Conservation (phyloP, 257 asterid species). For the Cordia subcordata region DNA sequence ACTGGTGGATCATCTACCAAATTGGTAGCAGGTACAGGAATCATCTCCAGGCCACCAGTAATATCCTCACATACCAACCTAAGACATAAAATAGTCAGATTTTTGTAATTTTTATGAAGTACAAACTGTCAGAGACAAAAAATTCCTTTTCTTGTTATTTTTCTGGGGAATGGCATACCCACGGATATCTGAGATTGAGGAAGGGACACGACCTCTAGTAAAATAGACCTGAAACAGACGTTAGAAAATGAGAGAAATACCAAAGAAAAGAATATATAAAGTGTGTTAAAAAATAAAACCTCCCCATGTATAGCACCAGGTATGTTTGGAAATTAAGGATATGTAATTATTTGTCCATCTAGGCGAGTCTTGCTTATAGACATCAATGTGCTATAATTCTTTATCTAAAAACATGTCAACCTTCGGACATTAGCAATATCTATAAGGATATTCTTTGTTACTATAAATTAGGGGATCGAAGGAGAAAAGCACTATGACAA, state of each 20-base stretch:
- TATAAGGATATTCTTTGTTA: too few relatives aligned
- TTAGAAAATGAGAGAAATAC: neutral
- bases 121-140: neutral
- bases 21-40: constrained; percentile 89
- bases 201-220: constrained; percentile 60
- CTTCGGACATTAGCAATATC: too few relatives aligned
- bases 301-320: neutral
- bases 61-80: constrained; percentile 84
- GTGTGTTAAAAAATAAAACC: neutral
- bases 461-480: too few relatives aligned
- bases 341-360: neutral
- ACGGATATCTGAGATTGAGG: constrained; percentile 55
- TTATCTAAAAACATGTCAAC: neutral
- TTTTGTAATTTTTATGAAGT: constrained; percentile 1
- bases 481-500: too few relatives aligned
- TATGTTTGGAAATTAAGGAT: neutral
- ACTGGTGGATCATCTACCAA: constrained; percentile 80
- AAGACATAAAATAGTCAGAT: constrained; percentile 4
- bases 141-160: neutral
- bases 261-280: neutral
- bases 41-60: constrained; percentile 59
- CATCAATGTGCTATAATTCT: too few relatives aligned
- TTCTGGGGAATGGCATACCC: constrained; percentile 39
- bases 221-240: constrained; percentile 52
- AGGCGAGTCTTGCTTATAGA: too few relatives aligned